Base-by-base conservation (phyloP, 2,329 filamentous ascomycete species). In the Chaetomium globosum region DNA sequence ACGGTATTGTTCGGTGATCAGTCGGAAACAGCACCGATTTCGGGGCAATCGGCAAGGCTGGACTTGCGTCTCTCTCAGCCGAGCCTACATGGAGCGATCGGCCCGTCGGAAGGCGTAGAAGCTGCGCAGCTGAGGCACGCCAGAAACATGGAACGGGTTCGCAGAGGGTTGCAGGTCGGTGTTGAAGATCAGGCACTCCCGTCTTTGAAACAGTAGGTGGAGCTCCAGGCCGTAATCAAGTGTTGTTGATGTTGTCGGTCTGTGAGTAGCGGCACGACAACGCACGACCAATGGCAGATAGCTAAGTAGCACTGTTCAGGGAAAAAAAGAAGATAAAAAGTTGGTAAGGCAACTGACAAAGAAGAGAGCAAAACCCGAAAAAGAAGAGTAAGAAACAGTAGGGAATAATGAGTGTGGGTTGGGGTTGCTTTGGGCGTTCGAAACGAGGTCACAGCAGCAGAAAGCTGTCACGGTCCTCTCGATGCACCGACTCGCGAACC, bases 111-210 rank as follows among this genome's bases (percentile, higher is more conserved):
- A 57, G 54, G 54, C 54, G 59, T 63, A 19, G 43, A 39, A 28
- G 54, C 48, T 31, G 68, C 53, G 57, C 39, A 59, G 62, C 51
- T 49, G 60, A 58, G 59, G 60, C 64, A 52, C 59, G 56, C 64
- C 54, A 58, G 56, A 36, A 58, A 60, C 68, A 69, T 69, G 66
- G 68, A 64, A 66, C 66, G 57, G 64, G 56, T 59, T 48, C 59
- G 60, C 51, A 56, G n/a, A 33, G 51, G 61, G 56, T 67, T 56
- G 64, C 64, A 43, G 61, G 63, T 48, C 46, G 55, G 61, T 55
- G 63, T 53, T 23, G 61, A 51, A 61, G 63, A 66, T 61, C 64
- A 52, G 61, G 63, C 57, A 53, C 39, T 33, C 31, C 12, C 28
- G 26, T 46, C n/a, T 23, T 43, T 12, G 28, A 55, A 36, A 39